A percentile compares a stretch with the other conserved stretches of the same genome.
Evolutionary conservation across 2,329 filamentous ascomycete genomes (phyloP).

Genomic region (Diaporthe capsici): DNA sequence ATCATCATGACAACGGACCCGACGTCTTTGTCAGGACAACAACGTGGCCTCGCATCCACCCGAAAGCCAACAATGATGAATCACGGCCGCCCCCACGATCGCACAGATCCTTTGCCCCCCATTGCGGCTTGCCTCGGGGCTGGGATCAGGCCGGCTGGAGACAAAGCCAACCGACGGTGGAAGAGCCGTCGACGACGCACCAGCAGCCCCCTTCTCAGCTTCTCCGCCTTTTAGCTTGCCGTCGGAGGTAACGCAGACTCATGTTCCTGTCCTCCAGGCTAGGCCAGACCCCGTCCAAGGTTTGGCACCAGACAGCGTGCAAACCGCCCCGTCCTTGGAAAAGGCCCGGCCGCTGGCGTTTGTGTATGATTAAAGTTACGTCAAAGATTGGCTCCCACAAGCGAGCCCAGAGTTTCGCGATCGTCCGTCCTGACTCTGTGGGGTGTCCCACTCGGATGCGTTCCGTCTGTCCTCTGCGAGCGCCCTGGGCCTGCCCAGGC

Average conservation of each 20-base stretch:
- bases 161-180: slow-evolving; percentile 5
- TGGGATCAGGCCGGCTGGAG: slow-evolving; percentile 13
- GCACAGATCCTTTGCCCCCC: slow-evolving; percentile 2
- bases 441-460: slow-evolving; percentile 29
- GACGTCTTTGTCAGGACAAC: neutral
- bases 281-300: slow-evolving; percentile 5
- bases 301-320: neutral
- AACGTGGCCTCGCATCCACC: neutral
- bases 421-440: slow-evolving; percentile 20
- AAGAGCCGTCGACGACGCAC: neutral
- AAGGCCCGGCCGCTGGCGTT: neutral
- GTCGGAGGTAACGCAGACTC: slow-evolving; percentile 8
- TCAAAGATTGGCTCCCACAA: slow-evolving; percentile 26
- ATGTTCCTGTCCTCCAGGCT: slow-evolving; percentile 16
- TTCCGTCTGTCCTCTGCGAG: neutral
- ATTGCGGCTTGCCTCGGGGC: slow-evolving; percentile 2
- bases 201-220: neutral
- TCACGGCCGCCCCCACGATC: slow-evolving; percentile 8
- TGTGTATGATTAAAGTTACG: slow-evolving; percentile 31
- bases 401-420: slow-evolving; percentile 21
- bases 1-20: neutral
- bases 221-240: slow-evolving; percentile 32
- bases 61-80: neutral
- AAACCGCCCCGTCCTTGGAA: slow-evolving; percentile 16
- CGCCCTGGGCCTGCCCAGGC: neutral